Conservation (phyloP, 73 alveolate species). For the Tetrahymena thermophila region DNA sequence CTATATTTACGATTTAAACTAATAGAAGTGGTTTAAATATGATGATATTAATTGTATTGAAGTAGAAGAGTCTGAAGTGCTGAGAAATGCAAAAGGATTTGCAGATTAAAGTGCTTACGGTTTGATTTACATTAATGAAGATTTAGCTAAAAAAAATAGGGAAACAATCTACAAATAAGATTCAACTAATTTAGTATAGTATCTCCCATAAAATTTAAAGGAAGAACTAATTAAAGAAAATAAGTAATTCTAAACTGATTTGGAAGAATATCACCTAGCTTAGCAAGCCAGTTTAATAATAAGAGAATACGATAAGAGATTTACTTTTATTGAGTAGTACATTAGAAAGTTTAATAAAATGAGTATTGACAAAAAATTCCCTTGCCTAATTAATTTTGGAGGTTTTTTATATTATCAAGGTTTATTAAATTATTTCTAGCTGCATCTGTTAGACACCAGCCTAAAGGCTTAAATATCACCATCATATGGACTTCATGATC, state of each 20-base stretch:
- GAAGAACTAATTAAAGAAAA: slow-evolving; percentile 1
- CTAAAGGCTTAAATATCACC: background rate
- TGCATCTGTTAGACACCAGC: background rate
- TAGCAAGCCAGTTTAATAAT: background rate
- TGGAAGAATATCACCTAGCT: slow-evolving; percentile 8
- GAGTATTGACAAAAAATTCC: background rate
- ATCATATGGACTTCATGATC: background rate
- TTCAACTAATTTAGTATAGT: background rate
- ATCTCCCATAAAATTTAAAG: background rate
- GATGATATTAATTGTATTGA: slow-evolving; percentile 59
- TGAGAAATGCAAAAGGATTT: slow-evolving; percentile 62
- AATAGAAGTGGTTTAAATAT: slow-evolving; percentile 63
- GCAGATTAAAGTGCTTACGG: slow-evolving; percentile 61
- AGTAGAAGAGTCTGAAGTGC: slow-evolving; percentile 53
- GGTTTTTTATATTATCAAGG: background rate
- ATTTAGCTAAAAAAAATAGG: background rate
- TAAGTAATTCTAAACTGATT: background rate
- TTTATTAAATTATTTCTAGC: background rate
- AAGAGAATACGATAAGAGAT: background rate
- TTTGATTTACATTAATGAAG: slow-evolving; percentile 58
- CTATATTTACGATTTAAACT: slow-evolving; percentile 71
- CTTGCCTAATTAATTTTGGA: background rate
- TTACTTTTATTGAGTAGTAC: background rate
- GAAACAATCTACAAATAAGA: background rate
- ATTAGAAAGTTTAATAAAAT: background rate